Base-by-base conservation (phyloP, 805 yeast species). In the Ogataea populi-albae region DNA sequence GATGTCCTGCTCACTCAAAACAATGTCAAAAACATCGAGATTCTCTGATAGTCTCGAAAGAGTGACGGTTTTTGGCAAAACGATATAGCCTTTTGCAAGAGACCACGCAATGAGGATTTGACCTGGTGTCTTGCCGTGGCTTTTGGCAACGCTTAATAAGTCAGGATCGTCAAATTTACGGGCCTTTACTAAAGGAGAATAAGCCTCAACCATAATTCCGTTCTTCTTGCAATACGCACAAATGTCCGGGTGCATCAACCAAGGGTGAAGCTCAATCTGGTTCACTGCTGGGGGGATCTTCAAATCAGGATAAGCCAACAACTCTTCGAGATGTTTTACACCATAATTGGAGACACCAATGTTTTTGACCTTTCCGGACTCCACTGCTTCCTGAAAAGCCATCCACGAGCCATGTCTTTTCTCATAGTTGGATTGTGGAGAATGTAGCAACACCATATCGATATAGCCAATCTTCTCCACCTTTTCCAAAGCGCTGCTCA, bases 51-150 rank as follows among this genome's bases (percentile, higher is more conserved):
- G 50, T 46, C 81, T 62, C 4, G 45, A 30, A n/a, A 35, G 46
- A 6, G 46, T 47, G 20, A 39, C 54, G 53, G 59, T 64, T 64
- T 57, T 68, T 55, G 61, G 61, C 12, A 58, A 41, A 3, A 46
- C 45, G 23, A 82, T 66, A 43, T 71, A 73, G 2, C 86, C 87
- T 47, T 79, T 77, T 41, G 73, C 71, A 30, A 74, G 63, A 1
- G 83, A 74, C 91, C 91, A 84, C 44, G 79, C 72, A 34, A 82
- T 64, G 42, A 83, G 61, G 16, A 82, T 69, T 47, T 81, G 85
- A 8, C 77, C 80, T 14, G 75, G 66, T 7, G 77, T 52, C 25
- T 68, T 65, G 2, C 63, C 61, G 39, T 69, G 72, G 47, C 74
- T 75, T 30, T 64, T 52, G 36, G 78, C 74, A 40, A 81, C 63